A percentile compares a stretch with the other conserved stretches of the same genome.
Conservation (phyloP, 495 filamentous ascomycete species). For the Trichoderma virens region DNA sequence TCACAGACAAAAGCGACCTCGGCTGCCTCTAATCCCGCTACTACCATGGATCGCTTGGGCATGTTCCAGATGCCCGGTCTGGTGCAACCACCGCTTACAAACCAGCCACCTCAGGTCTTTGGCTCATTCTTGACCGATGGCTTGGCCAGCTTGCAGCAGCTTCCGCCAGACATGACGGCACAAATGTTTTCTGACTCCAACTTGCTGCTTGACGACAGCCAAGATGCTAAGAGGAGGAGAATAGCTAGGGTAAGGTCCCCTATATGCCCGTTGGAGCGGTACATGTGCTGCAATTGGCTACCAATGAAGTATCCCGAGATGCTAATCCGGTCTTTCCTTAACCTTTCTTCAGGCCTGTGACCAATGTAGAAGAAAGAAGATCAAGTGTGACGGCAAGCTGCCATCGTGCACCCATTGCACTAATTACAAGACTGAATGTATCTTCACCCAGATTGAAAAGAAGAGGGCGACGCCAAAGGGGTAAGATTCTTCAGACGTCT, state of each 20-base stretch:
- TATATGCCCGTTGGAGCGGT: neutral
- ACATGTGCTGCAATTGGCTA: neutral
- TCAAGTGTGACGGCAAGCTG: slow-evolving; percentile 96
- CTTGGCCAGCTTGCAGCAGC: slow-evolving; percentile 38
- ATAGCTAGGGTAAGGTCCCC: slow-evolving; percentile 67
- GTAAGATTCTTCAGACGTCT: slow-evolving; percentile 39
- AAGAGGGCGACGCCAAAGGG: slow-evolving; percentile 97
- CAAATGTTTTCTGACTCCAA: slow-evolving; percentile 54
- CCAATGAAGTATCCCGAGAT: neutral
- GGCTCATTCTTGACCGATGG: slow-evolving; percentile 55
- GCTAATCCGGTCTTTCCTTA: neutral
- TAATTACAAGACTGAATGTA: slow-evolving; percentile 97
- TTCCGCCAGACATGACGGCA: slow-evolving; percentile 49
- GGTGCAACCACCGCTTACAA: slow-evolving; percentile 50
- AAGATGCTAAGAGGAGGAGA: slow-evolving; percentile 83
- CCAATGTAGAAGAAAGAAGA: slow-evolving; percentile 99
- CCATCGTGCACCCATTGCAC: slow-evolving; percentile 92
- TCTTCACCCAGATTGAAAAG: slow-evolving; percentile 98
- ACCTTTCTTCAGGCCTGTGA: slow-evolving; percentile 68
- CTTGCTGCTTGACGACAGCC: slow-evolving; percentile 55
- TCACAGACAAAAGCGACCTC: neutral
- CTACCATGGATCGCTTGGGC: slow-evolving; percentile 39
- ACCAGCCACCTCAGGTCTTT: slow-evolving; percentile 65
- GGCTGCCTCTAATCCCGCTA: neutral
- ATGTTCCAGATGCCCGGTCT: slow-evolving; percentile 41